phyloP scores from a whole-genome alignment of 2,329 filamentous ascomycete species.

The Trichocomaceae sp. region DNA sequence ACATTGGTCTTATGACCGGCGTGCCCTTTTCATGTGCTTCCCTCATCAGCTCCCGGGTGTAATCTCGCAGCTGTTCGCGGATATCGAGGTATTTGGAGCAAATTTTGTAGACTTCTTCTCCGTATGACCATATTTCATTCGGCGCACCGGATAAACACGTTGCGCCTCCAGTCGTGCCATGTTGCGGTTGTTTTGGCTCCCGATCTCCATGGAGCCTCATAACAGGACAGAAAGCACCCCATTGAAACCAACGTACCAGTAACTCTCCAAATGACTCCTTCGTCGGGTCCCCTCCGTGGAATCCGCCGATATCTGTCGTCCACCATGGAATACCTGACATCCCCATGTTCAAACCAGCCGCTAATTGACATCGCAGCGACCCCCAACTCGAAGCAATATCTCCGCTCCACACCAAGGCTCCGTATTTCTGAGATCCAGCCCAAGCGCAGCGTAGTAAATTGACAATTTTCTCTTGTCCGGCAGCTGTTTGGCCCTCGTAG shows the following conservation, averaged over 20 bases:
- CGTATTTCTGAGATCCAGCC: slow-evolving; percentile 57
- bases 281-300: slow-evolving; percentile 57
- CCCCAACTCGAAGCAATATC: slow-evolving; percentile 61
- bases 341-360: slow-evolving; percentile 61
- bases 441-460: slow-evolving; percentile 54
- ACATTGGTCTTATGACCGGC: slow-evolving; percentile 57
- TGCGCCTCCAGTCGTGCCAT: slow-evolving; percentile 31
- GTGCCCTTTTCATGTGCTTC: slow-evolving; percentile 54
- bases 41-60: slow-evolving; percentile 53
- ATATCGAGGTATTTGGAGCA: slow-evolving; percentile 54
- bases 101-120: slow-evolving; percentile 53
- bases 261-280: slow-evolving; percentile 55
- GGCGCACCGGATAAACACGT: slow-evolving; percentile 43
- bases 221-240: slow-evolving; percentile 61
- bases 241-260: slow-evolving; percentile 63
- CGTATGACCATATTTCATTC: slow-evolving; percentile 64
- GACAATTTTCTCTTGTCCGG: slow-evolving; percentile 52
- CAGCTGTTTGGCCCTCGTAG: slow-evolving; percentile 51
- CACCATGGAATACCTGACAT: slow-evolving; percentile 60
- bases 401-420: slow-evolving; percentile 60
- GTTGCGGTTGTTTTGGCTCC: slow-evolving; percentile 49
- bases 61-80: slow-evolving; percentile 53
- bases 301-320: slow-evolving; percentile 66
- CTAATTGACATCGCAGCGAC: slow-evolving; percentile 53
- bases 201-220: slow-evolving; percentile 62